Base-by-base conservation (phyloP, 2,329 filamentous ascomycete genomes). In the Penicillium sp. region DNA sequence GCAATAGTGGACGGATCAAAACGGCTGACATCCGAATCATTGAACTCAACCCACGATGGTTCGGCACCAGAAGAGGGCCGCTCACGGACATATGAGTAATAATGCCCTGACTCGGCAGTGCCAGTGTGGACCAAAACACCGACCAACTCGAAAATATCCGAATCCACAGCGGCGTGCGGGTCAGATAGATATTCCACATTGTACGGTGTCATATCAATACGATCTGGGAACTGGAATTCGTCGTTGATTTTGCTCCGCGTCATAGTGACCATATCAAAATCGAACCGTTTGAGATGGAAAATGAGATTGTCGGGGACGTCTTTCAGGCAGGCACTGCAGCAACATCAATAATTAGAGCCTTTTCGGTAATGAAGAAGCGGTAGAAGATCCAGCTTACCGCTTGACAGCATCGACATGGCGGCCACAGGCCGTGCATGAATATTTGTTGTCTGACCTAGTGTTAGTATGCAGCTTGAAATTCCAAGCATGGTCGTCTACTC, bases 211-310 rank as follows among this genome's bases (percentile, higher is more conserved):
- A 98, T 87, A 59, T 98, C 84, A 43, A 98, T 86, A 33, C 74
- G 77, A 9, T 77, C 72, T 0, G 94, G 91, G 51, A 98, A 98
- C 4, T 85, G 79, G 60, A 98, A 98, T 51, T 87, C 79, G 60
- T 97, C 93, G 61, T 98, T 96, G 66, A 97, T 93, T 70, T 98
- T 98, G 68, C 79, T 88, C 54, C 90, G 77, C 67, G 84, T 79
- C 62, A 94, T 77, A 2, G 84, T 86, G 36, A 72, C 64, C 57
- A 75, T 70, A 42, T 75, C 72, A 49, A 73, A 75, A 48, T 75
- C 72, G 38, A 75, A 75, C n/a, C 72, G 63, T 41, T 75, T 98
- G 37, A 98, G 71, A 60, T 97, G 93, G 60, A 97, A 94, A 43
- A 97, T 97, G 26, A 98, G 71, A 58, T 95, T 90, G 65, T 98